Evolutionary conservation across 2,329 filamentous ascomycete genomes (phyloP), one percentile per base, ranked within the genome.

Genomic region (Ceratocystis huliohia): DNA sequence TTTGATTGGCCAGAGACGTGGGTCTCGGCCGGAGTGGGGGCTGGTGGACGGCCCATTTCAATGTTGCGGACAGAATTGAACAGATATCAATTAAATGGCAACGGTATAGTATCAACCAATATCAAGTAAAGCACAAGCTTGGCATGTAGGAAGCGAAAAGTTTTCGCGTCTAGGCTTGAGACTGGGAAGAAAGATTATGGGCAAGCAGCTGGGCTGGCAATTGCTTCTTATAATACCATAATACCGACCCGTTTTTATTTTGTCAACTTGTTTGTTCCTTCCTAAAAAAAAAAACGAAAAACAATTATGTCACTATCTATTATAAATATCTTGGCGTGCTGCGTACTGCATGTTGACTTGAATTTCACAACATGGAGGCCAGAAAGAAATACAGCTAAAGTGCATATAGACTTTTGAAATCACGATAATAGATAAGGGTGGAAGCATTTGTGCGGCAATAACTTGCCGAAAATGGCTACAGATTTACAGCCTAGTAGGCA

Each of bases 1-100:
- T 75, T 76, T 63, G 72, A 73, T 69, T 75, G 74, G 5, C 73
- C 74, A 62, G 73, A 75, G 68, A 75, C 70, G 65, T 74, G 73
- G 1, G 30, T 57, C 63, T 64, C 64, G 25, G 48, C 56, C 17
- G 63, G 63, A 15, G 56, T 41, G 50, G 59, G 46, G 25, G 13
- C 28, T n/a, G 48, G 64, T 22, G 41, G 45, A 20, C 46, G 46
- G n/a, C 48, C 48, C 63, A 65, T 65, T 5, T 33, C 53, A 33
- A 48, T 17, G 41, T 7, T 46, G 44, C 1, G 44, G 7, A 20
- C 28, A 5, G 13, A 22, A 3, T 20, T 2, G 30, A 3, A n/a
- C 20, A 10, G 3, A 20, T 41, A 48, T 6, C 5, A 56, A n/a
- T 15, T 56, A 30, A 56, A 30, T 48, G 5, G 30, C 10, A 56